Evolutionary conservation across 148 eudicot genomes (phyloP).

Genomic region (Heliamphora exappendiculata): DNA sequence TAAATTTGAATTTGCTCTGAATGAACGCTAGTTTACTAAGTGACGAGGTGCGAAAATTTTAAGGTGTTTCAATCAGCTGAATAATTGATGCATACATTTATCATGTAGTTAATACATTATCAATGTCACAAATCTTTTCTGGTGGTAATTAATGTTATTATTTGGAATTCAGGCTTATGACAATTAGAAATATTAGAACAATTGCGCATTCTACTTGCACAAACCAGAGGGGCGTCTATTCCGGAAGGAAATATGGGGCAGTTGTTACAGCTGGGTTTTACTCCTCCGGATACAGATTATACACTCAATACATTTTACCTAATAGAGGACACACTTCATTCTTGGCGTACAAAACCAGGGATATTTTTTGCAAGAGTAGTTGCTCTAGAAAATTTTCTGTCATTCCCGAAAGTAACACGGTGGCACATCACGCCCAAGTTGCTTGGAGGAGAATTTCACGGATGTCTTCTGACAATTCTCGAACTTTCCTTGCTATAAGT

Average conservation of each 20-base stretch:
- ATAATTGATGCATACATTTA: not conserved
- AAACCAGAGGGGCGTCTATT: conserved; percentile 23
- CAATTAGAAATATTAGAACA: conserved; percentile 41
- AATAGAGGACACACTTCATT: conserved; percentile 23
- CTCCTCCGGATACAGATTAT: conserved; percentile 32
- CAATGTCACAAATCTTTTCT: not conserved
- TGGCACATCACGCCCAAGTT: conserved; percentile 53
- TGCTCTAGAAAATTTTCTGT: conserved; percentile 30
- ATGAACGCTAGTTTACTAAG: not conserved
- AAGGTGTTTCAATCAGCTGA: not conserved
- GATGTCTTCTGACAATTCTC: conserved; percentile 18
- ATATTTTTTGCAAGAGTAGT: conserved; percentile 23
- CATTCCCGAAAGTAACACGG: conserved; percentile 23
- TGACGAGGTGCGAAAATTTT: not conserved
- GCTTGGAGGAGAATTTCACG: conserved; percentile 59
- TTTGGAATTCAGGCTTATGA: conserved; percentile 50
- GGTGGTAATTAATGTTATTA: conserved; percentile 8
- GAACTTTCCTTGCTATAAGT: conserved; percentile 27
- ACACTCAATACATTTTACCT: conserved; percentile 28
- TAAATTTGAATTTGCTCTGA: not conserved
- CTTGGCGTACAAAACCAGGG: conserved; percentile 16
- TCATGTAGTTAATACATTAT: not conserved
- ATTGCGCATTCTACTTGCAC: conserved; percentile 25
- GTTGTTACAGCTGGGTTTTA: conserved; percentile 19
- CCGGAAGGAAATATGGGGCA: conserved; percentile 32